Percentiles rank a stretch among this genome's conserved stretches.
Conservation (phyloP, 2,329 filamentous ascomycete genomes). For the Cyanodermella asteris region DNA sequence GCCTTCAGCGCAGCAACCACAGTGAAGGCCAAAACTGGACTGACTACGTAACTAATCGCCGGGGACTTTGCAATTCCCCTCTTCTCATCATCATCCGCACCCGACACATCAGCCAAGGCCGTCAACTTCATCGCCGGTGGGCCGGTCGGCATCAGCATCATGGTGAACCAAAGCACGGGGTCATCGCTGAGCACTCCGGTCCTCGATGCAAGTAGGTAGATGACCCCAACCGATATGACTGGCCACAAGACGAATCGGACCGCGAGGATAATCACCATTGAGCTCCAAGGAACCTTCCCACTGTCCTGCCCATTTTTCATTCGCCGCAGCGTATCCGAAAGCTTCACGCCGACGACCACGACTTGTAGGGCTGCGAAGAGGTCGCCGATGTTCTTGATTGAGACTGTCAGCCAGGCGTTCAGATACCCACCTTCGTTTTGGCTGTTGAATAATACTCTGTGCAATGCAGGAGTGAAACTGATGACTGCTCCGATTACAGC, state of each 20-base stretch:
- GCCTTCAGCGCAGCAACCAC: constrained; percentile 23
- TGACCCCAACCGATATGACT: constrained; percentile 27
- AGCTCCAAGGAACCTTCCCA: constrained; percentile 24
- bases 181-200: constrained; percentile 32
- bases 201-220: constrained; percentile 32
- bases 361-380: constrained; percentile 45
- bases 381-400: constrained; percentile 37
- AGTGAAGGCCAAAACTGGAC: constrained; percentile 21
- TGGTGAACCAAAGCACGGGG: constrained; percentile 42
- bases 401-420: constrained; percentile 42
- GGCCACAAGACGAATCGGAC: constrained; percentile 43
- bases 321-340: constrained; percentile 30
- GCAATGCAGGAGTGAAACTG: constrained; percentile 36
- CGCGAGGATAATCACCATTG: constrained; percentile 29
- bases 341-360: constrained; percentile 43
- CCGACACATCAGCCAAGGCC: constrained; percentile 22
- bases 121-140: constrained; percentile 33
- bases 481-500: constrained; percentile 36
- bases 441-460: constrained; percentile 38
- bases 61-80: constrained; percentile 32
- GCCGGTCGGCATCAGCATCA: constrained; percentile 38
- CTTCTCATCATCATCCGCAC: constrained; percentile 25
- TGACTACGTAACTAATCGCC: constrained; percentile 22
- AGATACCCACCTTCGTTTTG: constrained; percentile 39
- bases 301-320: constrained; percentile 22